Percentiles rank a stretch among this genome's conserved stretches.
phyloP scores from a whole-genome alignment of 495 filamentous ascomycete species.

The Chaetomidium leptoderma region DNA sequence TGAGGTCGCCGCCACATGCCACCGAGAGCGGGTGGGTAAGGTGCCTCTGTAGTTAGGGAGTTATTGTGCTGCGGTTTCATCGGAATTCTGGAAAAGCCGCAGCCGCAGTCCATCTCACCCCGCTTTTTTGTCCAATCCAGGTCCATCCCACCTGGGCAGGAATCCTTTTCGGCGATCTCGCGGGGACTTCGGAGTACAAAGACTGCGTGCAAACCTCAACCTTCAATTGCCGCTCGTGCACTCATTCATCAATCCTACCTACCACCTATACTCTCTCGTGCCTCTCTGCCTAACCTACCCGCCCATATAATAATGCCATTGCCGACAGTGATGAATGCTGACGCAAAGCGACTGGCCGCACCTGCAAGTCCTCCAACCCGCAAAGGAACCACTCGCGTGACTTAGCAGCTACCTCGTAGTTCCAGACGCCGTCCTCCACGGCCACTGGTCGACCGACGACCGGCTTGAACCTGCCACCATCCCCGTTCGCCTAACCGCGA shows the following conservation, averaged over 20 bases:
- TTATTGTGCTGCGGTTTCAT: not conserved
- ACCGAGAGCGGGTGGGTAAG: not conserved
- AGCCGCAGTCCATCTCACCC: not conserved
- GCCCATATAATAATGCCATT: not conserved
- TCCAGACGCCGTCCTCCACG: too few relatives aligned
- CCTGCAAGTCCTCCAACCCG: too few relatives aligned
- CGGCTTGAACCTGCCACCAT: not conserved
- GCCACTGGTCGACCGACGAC: too few relatives aligned
- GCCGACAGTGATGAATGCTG: not conserved
- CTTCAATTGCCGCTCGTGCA: not conserved
- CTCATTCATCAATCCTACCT: too few relatives aligned
- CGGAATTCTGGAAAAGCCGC: conserved; percentile 4
- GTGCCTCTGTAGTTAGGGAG: too few relatives aligned
- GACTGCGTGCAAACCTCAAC: not conserved
- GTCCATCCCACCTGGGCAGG: too few relatives aligned
- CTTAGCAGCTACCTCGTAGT: too few relatives aligned
- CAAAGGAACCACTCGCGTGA: too few relatives aligned
- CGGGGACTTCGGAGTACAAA: not conserved
- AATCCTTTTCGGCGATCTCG: too few relatives aligned
- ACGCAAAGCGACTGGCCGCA: too few relatives aligned
- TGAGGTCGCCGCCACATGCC: not conserved
- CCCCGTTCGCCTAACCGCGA: not conserved
- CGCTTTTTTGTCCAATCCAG: conserved; percentile 1
- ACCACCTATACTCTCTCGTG: too few relatives aligned
- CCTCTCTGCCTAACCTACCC: too few relatives aligned